Percentiles rank a stretch among this genome's conserved stretches.
These are phyloP conservation scores for Theileria orientalis DNA, from an alignment of 169 alveolate genomes.

Conservation along the genomic window DNA sequence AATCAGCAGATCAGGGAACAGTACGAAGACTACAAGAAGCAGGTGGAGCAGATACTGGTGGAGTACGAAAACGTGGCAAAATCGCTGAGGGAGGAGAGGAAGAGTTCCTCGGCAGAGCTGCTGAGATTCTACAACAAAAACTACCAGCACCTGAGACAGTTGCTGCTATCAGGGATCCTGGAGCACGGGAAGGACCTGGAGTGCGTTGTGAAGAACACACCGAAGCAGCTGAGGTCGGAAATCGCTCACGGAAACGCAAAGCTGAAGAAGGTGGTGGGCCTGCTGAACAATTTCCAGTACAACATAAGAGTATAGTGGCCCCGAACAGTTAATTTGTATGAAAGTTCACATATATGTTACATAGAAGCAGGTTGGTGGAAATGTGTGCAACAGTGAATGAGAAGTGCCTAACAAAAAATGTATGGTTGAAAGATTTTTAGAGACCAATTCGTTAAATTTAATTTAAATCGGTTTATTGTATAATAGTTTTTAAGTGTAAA, in stretches of 20 bases:
- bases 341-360: too few species aligned
- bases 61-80: slow-evolving; percentile 35
- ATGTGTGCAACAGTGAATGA: too few species aligned
- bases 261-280: slow-evolving; percentile 8
- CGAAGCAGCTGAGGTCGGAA: slow-evolving; percentile 19
- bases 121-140: slow-evolving; percentile 48
- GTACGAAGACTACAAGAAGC: slow-evolving; percentile 22
- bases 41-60: slow-evolving; percentile 22
- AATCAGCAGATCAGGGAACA: slow-evolving; percentile 15
- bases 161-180: not conserved
- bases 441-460: too few species aligned
- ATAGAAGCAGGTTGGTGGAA: too few species aligned
- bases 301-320: too few species aligned
- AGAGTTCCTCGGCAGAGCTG: slow-evolving; percentile 20
- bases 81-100: slow-evolving; percentile 48
- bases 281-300: slow-evolving; percentile 22
- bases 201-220: slow-evolving; percentile 20
- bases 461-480: too few species aligned
- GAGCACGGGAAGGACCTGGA: too few species aligned
- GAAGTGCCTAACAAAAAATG: too few species aligned
- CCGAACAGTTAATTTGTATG: too few species aligned
- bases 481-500: too few species aligned
- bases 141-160: slow-evolving; percentile 26
- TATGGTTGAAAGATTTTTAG: too few species aligned
- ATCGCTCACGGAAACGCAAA: slow-evolving; percentile 25